Base-by-base conservation (phyloP, 306 rosid species). In the Lathyrus tuberosus region DNA sequence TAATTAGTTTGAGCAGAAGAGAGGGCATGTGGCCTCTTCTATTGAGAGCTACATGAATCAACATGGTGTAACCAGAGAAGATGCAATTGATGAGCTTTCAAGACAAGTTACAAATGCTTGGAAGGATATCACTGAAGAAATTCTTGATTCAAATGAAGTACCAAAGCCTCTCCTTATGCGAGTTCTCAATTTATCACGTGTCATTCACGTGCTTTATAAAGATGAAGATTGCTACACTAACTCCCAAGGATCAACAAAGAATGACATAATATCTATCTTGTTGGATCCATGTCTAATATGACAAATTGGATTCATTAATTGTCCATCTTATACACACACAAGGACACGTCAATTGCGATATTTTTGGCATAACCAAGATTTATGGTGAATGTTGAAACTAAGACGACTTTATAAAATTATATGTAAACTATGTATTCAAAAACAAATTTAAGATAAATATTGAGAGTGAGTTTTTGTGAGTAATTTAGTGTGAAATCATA, bases 1-100 rank as follows among this genome's bases (percentile, higher is more conserved):
- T 57, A 7, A 57, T 57, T 58, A 58, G 64, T 35, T 60, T 60
- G 65, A 60, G 44, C 43, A 60, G n/a, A 5, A 60, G 46, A 60
- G 78, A 64, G 78, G 71, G 12, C 78, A 74, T 6, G 48, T 6
- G 53, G 78, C 24, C 3, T 74, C 78, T 64, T 24, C 43, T 41
- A 6, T 74, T 11, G 72, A 74, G 16, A 65, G 78, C 4, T 74
- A 74, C 47, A 74, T 74, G 58, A 74, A 54, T 0, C 17, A 74
- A 65, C 3, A 65, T 30, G 48, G 60, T 17, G 60, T 22, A 7
- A 41, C 72, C 8, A 73, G 43, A 38, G 0, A 73, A 41, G 65
- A 64, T 1, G 58, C 65, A 26, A 10, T 53, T 64, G 4, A 52
- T 2, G 47, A 53, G 16, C 37, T 64, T 11, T 13, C 5, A 52